phyloP scores from a whole-genome alignment of 2,329 filamentous ascomycete genomes.

The Aspergillus puulaauensis region DNA sequence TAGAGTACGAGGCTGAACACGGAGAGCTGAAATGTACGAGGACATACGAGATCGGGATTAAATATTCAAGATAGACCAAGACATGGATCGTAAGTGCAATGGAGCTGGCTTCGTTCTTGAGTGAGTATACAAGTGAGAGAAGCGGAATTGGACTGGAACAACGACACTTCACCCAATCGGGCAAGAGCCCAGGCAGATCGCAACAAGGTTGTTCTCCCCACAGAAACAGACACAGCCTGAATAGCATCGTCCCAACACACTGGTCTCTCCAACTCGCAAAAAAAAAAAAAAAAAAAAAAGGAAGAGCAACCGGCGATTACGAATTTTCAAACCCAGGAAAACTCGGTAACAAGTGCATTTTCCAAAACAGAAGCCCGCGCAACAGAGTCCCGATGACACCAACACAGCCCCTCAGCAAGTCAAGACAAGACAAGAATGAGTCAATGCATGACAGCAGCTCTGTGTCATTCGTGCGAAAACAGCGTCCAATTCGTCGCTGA shows the following conservation, averaged over 20 bases:
- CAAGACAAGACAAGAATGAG: neutral
- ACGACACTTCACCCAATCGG: neutral
- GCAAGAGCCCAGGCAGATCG: neutral
- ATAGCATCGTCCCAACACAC: neutral
- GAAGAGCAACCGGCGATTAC: neutral
- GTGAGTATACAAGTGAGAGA: neutral
- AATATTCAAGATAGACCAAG: neutral
- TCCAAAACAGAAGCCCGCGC: neutral
- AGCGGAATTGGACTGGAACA: neutral
- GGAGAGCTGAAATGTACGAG: neutral
- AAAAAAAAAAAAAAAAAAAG: neutral
- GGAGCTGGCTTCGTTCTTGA: no score
- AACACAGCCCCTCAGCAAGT: neutral
- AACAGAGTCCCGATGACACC: neutral
- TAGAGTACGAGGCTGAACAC: neutral
- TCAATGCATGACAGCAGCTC: neutral
- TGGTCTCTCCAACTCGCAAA: neutral
- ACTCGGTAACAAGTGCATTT: neutral
- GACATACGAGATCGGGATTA: neutral
- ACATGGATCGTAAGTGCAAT: neutral
- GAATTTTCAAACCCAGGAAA: neutral
- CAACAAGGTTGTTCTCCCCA: no score
- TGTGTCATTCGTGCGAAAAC: neutral
- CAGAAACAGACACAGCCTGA: neutral
- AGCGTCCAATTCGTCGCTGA: neutral